These are phyloP conservation scores for Aspergillus haitiensis DNA, from an alignment of 495 filamentous ascomycete genomes.

Conservation along the genomic window DNA sequence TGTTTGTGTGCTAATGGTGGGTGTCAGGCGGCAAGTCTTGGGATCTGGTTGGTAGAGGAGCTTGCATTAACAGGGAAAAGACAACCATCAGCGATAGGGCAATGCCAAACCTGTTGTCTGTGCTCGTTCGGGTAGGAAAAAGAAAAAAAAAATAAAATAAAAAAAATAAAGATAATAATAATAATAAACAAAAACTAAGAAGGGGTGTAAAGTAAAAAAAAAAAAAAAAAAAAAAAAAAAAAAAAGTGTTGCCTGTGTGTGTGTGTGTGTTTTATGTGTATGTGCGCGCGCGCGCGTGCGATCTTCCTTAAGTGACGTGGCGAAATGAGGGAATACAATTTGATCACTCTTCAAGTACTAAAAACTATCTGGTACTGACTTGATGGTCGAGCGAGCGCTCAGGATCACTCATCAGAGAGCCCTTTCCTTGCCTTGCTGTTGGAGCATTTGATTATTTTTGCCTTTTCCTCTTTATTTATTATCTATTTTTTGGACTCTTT, in stretches of 20 bases:
- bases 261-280: background rate
- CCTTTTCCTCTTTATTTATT: background rate
- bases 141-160: no score
- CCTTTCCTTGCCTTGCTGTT: no score
- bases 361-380: background rate
- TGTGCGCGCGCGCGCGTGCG: slow-evolving; percentile 13
- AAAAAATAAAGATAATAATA: no score
- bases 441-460: background rate
- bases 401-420: background rate
- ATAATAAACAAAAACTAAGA: no score
- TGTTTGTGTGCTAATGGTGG: slow-evolving; percentile 20
- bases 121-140: slow-evolving; percentile 24
- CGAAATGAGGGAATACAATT: slow-evolving; percentile 16
- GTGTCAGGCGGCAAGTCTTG: slow-evolving; percentile 12
- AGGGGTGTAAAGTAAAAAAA: no score
- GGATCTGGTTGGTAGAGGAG: slow-evolving; percentile 21
- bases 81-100: slow-evolving; percentile 1
- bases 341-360: background rate
- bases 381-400: background rate
- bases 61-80: slow-evolving; percentile 11
- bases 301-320: slow-evolving; percentile 27
- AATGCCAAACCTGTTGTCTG: slow-evolving; percentile 20
- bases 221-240: no score
- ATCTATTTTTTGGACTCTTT: no score
- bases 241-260: no score